A percentile compares a stretch with the other conserved stretches of the same genome.
These are phyloP conservation scores for Micractinium sp. DNA, from an alignment of 139 green algal species.

Conservation along the genomic window DNA sequence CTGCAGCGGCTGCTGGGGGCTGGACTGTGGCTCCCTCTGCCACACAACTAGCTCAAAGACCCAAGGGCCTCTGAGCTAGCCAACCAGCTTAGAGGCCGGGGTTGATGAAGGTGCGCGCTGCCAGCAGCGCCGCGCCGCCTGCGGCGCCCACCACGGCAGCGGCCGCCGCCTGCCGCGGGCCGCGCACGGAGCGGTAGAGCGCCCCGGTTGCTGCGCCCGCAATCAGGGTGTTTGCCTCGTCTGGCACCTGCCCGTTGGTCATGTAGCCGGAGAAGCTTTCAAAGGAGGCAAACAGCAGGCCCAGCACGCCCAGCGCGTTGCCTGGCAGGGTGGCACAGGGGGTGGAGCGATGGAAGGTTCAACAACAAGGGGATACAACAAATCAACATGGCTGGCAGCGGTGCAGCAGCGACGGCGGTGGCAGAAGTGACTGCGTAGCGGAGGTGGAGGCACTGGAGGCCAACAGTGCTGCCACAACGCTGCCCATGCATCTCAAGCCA, in stretches of 20 bases:
- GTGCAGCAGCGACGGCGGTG: too few species aligned
- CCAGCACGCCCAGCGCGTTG: conserved; percentile 81
- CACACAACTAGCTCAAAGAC: background rate
- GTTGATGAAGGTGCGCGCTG: conserved; percentile 52
- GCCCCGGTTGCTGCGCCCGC: conserved; percentile 75
- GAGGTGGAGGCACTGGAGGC: too few species aligned
- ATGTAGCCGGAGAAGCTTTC: conserved; percentile 69
- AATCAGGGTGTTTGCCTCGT: conserved; percentile 61
- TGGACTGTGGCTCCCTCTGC: too few species aligned
- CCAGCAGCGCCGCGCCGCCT: conserved; percentile 60
- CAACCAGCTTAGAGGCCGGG: conserved; percentile 25
- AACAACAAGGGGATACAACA: too few species aligned
- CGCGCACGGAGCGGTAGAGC: conserved; percentile 76
- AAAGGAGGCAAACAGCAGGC: conserved; percentile 75
- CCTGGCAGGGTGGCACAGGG: conserved; percentile 35
- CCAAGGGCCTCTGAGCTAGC: background rate
- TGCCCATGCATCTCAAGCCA: too few species aligned
- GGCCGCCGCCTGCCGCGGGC: conserved; percentile 70
- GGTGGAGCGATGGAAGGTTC: too few species aligned
- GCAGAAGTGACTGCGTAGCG: too few species aligned
- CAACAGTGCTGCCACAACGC: too few species aligned
- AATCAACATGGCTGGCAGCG: too few species aligned
- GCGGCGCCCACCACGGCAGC: conserved; percentile 69
- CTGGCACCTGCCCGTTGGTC: conserved; percentile 68
- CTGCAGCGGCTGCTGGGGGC: too few species aligned